Evolutionary conservation across 495 filamentous ascomycete genomes (phyloP).

Genomic region (Annulohypoxylon nitens): DNA sequence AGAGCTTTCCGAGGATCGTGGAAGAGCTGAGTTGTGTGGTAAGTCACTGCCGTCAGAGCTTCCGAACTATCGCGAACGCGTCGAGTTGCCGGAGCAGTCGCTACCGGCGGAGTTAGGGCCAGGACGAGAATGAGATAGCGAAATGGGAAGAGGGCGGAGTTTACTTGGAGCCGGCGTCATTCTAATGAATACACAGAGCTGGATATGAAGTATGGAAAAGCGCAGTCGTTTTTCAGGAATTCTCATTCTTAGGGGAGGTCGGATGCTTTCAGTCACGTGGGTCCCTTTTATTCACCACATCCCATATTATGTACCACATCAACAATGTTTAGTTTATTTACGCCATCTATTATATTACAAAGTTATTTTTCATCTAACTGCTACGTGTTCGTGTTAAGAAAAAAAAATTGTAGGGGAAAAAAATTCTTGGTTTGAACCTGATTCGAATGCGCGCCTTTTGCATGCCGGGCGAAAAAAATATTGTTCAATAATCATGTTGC

Average conservation of each 20-base stretch:
- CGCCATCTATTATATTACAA: background rate
- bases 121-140: background rate
- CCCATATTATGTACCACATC: background rate
- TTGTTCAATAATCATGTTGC: background rate
- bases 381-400: background rate
- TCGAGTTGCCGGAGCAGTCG: background rate
- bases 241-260: background rate
- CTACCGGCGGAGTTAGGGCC: background rate
- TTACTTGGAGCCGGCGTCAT: no score
- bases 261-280: background rate
- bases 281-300: background rate
- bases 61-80: background rate
- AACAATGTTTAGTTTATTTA: background rate
- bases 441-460: background rate
- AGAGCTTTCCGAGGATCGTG: no score
- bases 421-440: background rate
- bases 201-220: no score
- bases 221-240: background rate
- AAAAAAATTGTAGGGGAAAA: background rate
- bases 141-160: no score
- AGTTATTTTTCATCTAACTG: no score
- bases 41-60: no score
- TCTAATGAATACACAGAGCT: no score
- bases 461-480: background rate
- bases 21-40: no score